Evolutionary conservation across 73 alveolate genomes (phyloP).

Genomic region (Uronychia binucleata): DNA sequence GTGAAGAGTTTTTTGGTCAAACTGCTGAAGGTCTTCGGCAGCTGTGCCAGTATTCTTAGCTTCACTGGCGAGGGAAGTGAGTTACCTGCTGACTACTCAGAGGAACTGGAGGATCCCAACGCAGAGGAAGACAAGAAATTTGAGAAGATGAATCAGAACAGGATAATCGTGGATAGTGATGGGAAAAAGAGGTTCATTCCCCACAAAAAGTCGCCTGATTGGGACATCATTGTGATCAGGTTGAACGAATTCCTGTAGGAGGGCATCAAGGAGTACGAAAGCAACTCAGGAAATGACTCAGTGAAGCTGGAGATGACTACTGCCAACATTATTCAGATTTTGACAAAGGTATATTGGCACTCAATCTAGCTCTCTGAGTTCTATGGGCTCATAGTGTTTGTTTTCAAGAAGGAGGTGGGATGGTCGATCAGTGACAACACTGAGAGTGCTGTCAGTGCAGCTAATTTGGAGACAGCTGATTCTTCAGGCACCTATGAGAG

Average conservation of each 20-base stretch:
- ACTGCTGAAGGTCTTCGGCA: not conserved
- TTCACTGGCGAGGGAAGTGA: not conserved
- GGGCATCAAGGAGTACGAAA: not conserved
- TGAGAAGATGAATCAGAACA: not conserved
- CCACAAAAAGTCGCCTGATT: not conserved
- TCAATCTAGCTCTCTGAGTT: no score
- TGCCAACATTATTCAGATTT: not conserved
- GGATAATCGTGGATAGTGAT: not conserved
- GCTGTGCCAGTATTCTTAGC: not conserved
- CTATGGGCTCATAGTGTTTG: slow-evolving; percentile 4
- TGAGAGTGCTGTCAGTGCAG: not conserved
- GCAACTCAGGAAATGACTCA: not conserved
- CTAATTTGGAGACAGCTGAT: slow-evolving; percentile 6
- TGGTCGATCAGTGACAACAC: slow-evolving; percentile 3
- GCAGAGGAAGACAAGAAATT: not conserved
- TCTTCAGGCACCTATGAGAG: not conserved
- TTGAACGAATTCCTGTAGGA: not conserved
- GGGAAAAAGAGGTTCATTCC: not conserved
- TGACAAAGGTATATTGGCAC: not conserved
- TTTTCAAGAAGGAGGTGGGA: slow-evolving; percentile 11
- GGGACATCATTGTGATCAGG: not conserved
- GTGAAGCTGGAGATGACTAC: not conserved
- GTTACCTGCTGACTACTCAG: no score
- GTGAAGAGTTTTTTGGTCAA: not conserved
- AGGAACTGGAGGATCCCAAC: not conserved